Evolutionary conservation across 73 alveolate species (phyloP).

Genomic region (Symbiodinium natans): DNA sequence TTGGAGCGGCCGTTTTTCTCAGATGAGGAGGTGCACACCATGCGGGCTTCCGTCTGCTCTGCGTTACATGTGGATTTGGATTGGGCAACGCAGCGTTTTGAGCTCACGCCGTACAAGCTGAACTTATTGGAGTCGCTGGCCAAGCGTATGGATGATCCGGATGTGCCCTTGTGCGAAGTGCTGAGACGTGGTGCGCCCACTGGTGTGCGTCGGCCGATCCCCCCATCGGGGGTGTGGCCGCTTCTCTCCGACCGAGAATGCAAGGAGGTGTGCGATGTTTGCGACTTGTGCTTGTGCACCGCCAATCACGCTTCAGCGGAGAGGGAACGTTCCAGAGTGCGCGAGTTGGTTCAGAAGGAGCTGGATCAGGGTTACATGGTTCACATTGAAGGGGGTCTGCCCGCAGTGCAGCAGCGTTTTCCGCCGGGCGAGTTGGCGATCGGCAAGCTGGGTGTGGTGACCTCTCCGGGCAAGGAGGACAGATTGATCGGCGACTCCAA

Average conservation of each 20-base stretch:
- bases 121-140: background rate
- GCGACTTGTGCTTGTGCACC: background rate
- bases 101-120: constrained; percentile 25
- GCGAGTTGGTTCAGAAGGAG: background rate
- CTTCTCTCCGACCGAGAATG: background rate
- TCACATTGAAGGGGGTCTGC: background rate
- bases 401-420: background rate
- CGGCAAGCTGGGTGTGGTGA: background rate
- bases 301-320: constrained; percentile 23
- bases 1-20: background rate
- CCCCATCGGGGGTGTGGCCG: constrained; percentile 36
- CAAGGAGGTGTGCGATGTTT: background rate
- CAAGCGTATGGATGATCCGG: background rate
- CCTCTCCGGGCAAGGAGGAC: no score
- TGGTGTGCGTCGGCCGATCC: constrained; percentile 12
- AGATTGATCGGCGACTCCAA: background rate
- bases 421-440: background rate
- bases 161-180: background rate
- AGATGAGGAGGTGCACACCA: background rate
- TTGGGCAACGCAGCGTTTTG: background rate
- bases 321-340: background rate
- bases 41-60: background rate
- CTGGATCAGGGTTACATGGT: background rate
- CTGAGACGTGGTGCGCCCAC: constrained; percentile 22
- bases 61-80: background rate